Percentiles rank a stretch among this genome's conserved stretches.
Evolutionary conservation across 306 rosid species (phyloP).

Genomic region (Prunus mira): DNA sequence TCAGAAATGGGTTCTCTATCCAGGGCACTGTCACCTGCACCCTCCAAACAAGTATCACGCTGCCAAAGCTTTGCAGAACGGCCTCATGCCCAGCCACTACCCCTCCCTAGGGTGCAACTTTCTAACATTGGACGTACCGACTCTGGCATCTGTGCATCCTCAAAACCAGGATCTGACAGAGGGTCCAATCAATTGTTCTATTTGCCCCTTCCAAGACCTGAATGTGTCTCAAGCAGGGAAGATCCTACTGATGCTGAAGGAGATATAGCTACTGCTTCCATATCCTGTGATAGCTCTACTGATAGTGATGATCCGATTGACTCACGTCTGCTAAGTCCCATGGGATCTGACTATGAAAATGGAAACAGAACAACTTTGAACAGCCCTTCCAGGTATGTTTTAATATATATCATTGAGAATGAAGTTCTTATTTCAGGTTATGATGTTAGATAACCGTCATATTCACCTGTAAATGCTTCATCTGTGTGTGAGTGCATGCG

Average conservation of each 20-base stretch:
- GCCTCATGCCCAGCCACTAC: conserved; percentile 85
- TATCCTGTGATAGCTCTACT: conserved; percentile 64
- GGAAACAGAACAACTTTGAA: conserved; percentile 66
- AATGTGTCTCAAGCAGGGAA: conserved; percentile 43
- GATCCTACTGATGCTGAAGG: conserved; percentile 69
- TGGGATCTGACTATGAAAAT: conserved; percentile 67
- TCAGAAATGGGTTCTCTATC: conserved; percentile 81
- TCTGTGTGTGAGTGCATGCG: not conserved
- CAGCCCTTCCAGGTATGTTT: conserved; percentile 76
- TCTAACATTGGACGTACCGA: conserved; percentile 56
- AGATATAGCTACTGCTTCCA: conserved; percentile 59
- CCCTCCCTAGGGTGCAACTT: conserved; percentile 72
- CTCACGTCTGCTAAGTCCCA: conserved; percentile 66
- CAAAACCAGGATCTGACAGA: conserved; percentile 48
- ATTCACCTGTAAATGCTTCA: not conserved
- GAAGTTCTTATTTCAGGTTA: not conserved
- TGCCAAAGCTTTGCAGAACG: conserved; percentile 95
- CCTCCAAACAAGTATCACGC: conserved; percentile 75
- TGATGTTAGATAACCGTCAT: not conserved
- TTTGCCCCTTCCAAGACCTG: conserved; percentile 71
- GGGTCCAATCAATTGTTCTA: conserved; percentile 51
- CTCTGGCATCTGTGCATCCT: conserved; percentile 58
- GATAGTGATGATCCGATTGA: conserved; percentile 80
- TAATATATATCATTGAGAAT: conserved; percentile 3
- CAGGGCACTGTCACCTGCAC: conserved; percentile 68